These are phyloP conservation scores for Spiraea crenata DNA, from an alignment of 331 rosid species.

Conservation along the genomic window DNA sequence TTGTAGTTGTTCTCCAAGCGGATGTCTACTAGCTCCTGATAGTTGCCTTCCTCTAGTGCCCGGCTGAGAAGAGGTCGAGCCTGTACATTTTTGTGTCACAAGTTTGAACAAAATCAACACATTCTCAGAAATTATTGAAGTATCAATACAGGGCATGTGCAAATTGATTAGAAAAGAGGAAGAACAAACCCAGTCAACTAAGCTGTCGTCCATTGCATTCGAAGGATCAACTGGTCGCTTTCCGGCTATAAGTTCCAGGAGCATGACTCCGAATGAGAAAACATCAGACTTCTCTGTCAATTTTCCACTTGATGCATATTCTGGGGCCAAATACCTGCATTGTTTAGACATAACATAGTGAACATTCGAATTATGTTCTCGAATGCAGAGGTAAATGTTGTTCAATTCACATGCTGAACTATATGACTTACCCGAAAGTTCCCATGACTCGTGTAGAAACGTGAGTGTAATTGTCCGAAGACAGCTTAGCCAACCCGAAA, in stretches of 20 bases:
- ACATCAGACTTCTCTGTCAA: constrained; percentile 82
- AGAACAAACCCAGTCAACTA: constrained; percentile 78
- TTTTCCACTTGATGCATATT: constrained; percentile 90
- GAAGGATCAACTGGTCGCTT: constrained; percentile 64
- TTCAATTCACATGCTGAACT: background rate
- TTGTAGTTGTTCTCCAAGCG: constrained; percentile 56
- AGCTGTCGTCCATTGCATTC: constrained; percentile 61
- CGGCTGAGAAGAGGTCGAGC: constrained; percentile 77
- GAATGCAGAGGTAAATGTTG: background rate
- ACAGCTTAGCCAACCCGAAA: constrained; percentile 75
- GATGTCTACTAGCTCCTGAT: constrained; percentile 58
- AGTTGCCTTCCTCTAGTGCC: constrained; percentile 57
- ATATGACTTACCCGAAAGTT: constrained; percentile 64
- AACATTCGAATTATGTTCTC: background rate
- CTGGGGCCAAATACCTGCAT: constrained; percentile 85
- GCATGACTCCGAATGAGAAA: constrained; percentile 90
- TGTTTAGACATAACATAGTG: constrained; percentile 3
- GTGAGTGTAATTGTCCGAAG: constrained; percentile 74
- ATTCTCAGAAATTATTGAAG: background rate
- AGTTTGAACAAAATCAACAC: background rate
- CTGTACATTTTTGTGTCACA: constrained; percentile 31
- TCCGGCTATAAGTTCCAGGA: constrained; percentile 77
- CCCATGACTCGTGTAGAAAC: constrained; percentile 97
- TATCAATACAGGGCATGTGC: background rate
- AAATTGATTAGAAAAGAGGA: background rate